phyloP scores from a whole-genome alignment of 768 basidiomycete genomes.

The Hortiboletus campestris region DNA sequence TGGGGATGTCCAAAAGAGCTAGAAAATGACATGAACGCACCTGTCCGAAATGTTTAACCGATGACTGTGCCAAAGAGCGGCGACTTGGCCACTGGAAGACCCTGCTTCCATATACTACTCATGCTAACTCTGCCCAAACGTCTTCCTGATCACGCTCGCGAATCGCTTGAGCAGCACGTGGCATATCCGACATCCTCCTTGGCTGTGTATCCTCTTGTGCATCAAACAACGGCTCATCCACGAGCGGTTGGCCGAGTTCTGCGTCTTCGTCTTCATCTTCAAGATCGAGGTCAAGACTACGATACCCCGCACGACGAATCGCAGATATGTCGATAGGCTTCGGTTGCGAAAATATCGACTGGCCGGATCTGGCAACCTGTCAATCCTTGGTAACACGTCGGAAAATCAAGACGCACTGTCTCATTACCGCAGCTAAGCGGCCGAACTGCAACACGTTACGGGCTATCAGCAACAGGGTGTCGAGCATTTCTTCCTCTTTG shows the following conservation, averaged over 20 bases:
- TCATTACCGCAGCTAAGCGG: constrained; percentile 87
- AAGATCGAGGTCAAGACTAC: constrained; percentile 66
- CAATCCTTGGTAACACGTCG: constrained; percentile 2
- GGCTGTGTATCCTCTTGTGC: constrained; percentile 38
- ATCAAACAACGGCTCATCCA: constrained; percentile 65
- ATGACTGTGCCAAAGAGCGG: background rate
- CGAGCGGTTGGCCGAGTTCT: constrained; percentile 56
- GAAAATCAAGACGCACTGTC: constrained; percentile 63
- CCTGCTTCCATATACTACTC: constrained; percentile 10
- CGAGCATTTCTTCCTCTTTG: constrained; percentile 92
- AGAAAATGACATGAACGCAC: background rate
- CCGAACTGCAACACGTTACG: constrained; percentile 93
- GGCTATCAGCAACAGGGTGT: constrained; percentile 87
- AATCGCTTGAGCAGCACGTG: constrained; percentile 53
- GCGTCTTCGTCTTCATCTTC: constrained; percentile 58
- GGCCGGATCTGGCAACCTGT: constrained; percentile 61
- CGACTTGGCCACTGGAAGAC: background rate
- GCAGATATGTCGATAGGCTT: constrained; percentile 82
- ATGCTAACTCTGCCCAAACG: constrained; percentile 68
- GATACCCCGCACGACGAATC: constrained; percentile 62
- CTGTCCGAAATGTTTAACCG: background rate
- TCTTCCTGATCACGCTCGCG: constrained; percentile 63
- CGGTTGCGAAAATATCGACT: constrained; percentile 84
- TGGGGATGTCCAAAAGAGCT: background rate
- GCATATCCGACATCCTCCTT: constrained; percentile 50